These are phyloP conservation scores for Orbilia javanica DNA, from an alignment of 2,329 filamentous ascomycete species.

Conservation along the genomic window DNA sequence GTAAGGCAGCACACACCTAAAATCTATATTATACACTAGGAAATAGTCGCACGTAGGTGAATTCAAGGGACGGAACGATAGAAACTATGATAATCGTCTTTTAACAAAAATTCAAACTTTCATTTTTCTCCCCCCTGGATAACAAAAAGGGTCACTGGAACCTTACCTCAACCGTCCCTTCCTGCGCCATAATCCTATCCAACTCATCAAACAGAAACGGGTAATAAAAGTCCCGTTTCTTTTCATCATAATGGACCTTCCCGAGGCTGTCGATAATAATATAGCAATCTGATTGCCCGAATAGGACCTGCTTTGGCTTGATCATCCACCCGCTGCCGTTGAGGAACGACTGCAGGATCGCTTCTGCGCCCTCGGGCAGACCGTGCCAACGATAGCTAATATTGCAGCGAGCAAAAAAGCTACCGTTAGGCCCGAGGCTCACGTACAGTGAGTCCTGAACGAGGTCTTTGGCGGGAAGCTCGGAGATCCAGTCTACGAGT, in stretches of 20 bases:
- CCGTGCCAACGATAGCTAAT: neutral
- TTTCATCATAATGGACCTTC: neutral
- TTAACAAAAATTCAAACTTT: neutral
- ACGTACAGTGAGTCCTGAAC: neutral
- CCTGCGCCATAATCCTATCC: neutral
- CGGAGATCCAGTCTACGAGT: neutral
- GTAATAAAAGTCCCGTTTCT: neutral
- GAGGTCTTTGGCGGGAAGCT: neutral
- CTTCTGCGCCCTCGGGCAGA: neutral
- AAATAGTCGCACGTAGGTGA: neutral
- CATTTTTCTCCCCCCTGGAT: neutral
- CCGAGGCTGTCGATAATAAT: neutral
- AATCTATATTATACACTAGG: neutral
- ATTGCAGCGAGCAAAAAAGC: neutral
- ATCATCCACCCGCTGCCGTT: neutral
- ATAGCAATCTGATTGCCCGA: neutral
- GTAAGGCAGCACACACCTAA: neutral
- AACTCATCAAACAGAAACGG: neutral
- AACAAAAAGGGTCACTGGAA: neutral
- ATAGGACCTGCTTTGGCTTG: neutral
- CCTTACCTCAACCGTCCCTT: neutral
- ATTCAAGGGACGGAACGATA: neutral
- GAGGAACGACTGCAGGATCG: neutral
- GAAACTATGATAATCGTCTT: neutral
- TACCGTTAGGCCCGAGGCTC: neutral